Conservation (phyloP, 179 eudicot genomes). For the Drosera spatulata region DNA sequence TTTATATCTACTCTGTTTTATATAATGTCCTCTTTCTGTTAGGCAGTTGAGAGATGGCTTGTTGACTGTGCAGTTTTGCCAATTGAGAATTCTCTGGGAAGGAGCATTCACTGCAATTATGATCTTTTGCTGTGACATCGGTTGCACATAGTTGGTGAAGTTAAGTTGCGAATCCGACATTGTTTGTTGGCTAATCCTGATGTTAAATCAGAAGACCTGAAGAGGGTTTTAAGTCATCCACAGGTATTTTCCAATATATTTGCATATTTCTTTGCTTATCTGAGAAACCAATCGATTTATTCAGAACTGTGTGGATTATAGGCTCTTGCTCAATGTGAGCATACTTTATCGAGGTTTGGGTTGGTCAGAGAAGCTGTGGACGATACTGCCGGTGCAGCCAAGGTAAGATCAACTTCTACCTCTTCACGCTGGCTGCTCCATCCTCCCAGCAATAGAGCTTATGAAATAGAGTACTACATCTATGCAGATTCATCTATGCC, state of each 20-base stretch:
- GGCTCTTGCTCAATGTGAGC: constrained; percentile 98
- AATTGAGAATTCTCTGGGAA: constrained; percentile 88
- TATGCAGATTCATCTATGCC: neutral
- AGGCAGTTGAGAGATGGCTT: constrained; percentile 76
- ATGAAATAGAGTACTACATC: neutral
- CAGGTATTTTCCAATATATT: constrained; percentile 38
- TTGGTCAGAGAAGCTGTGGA: constrained; percentile 67
- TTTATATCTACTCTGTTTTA: too few species aligned
- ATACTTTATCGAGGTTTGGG: constrained; percentile 52
- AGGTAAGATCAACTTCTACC: constrained; percentile 29
- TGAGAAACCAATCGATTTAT: constrained; percentile 3
- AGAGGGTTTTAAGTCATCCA: constrained; percentile 83
- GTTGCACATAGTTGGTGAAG: constrained; percentile 90
- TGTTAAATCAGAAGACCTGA: constrained; percentile 50
- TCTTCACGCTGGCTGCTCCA: neutral
- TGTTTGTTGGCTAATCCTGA: constrained; percentile 79
- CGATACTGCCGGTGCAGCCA: constrained; percentile 98
- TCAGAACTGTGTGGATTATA: constrained; percentile 9
- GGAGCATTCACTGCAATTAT: constrained; percentile 85
- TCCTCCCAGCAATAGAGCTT: neutral
- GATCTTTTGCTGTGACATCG: constrained; percentile 71
- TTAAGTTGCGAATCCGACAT: constrained; percentile 60
- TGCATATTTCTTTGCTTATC: constrained; percentile 9
- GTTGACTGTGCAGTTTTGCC: constrained; percentile 91
- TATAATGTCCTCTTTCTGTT: constrained; percentile 1